Evolutionary conservation across 1,284 basidiomycete species (phyloP).

Genomic region (Erythrobasidium hasegawianum): DNA sequence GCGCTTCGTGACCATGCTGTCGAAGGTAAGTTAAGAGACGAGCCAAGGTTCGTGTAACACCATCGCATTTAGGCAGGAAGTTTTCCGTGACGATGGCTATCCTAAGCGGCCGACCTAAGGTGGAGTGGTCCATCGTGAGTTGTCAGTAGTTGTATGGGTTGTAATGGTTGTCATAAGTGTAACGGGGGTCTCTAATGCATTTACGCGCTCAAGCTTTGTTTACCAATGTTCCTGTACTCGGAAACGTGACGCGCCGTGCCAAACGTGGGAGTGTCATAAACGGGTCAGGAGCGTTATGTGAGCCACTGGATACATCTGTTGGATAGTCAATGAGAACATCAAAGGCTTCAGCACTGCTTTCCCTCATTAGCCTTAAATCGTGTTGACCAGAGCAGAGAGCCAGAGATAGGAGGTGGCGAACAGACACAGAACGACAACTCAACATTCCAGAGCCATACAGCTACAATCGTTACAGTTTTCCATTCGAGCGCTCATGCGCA

Average conservation of each 20-base stretch:
- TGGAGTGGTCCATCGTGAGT: not conserved
- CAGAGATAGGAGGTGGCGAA: too few species aligned
- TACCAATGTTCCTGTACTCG: not conserved
- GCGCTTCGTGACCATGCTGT: slow-evolving; percentile 56
- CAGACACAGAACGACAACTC: too few species aligned
- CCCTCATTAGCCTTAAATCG: too few species aligned
- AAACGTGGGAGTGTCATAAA: slow-evolving; percentile 2
- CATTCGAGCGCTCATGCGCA: not conserved
- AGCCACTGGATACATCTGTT: too few species aligned
- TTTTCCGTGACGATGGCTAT: slow-evolving; percentile 55
- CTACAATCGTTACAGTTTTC: not conserved
- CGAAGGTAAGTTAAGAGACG: slow-evolving; percentile 57
- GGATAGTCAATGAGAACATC: too few species aligned
- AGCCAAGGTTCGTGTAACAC: slow-evolving; percentile 52
- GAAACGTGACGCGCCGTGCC: not conserved
- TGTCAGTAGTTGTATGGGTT: not conserved
- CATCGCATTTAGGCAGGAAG: slow-evolving; percentile 54
- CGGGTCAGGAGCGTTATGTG: not conserved
- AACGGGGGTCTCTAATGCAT: too few species aligned
- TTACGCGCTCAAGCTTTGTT: too few species aligned
- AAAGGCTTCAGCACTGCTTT: too few species aligned
- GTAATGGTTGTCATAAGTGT: too few species aligned
- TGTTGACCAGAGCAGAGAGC: too few species aligned
- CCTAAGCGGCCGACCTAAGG: slow-evolving; percentile 36
- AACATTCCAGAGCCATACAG: too few species aligned